Evolutionary conservation across 1,284 basidiomycete species (phyloP).

Genomic region (Austropuccinia psidii): DNA sequence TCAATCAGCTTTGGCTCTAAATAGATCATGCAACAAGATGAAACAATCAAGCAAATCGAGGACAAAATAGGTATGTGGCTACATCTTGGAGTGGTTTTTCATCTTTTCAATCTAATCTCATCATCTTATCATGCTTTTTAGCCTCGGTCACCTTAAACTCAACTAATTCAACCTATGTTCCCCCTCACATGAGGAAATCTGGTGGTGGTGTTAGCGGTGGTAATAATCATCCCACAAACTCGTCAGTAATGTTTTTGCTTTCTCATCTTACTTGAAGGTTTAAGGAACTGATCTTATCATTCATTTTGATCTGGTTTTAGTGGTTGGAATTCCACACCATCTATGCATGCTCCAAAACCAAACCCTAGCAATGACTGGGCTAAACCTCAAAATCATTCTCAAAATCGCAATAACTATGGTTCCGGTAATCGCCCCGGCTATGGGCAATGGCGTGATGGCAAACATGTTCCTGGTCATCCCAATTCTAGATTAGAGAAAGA

Average conservation of each 20-base stretch:
- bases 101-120: neutral
- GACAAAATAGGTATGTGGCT: slow-evolving; percentile 35
- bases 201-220: slow-evolving; percentile 16
- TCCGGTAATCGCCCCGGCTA: slow-evolving; percentile 46
- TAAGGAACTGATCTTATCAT: neutral
- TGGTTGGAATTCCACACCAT: slow-evolving; percentile 21
- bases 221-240: slow-evolving; percentile 35
- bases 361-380: slow-evolving; percentile 36
- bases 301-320: slow-evolving; percentile 5
- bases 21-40: slow-evolving; percentile 32
- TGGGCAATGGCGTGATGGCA: slow-evolving; percentile 82
- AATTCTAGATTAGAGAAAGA: slow-evolving; percentile 89
- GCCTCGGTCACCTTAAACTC: slow-evolving; percentile 65
- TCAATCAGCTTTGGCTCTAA: neutral
- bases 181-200: slow-evolving; percentile 42
- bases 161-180: slow-evolving; percentile 41
- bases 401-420: slow-evolving; percentile 21
- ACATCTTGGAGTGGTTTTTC: neutral
- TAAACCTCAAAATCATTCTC: slow-evolving; percentile 20
- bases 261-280: slow-evolving; percentile 19
- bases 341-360: slow-evolving; percentile 38
- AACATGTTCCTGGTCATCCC: slow-evolving; percentile 69
- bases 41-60: slow-evolving; percentile 21
- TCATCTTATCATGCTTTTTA: slow-evolving; percentile 36
- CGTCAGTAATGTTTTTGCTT: slow-evolving; percentile 37